Percentiles rank a stretch among this genome's conserved stretches.
These are phyloP conservation scores for Talaromyces verruculosus DNA, from an alignment of 2,329 filamentous ascomycete species.

Conservation along the genomic window DNA sequence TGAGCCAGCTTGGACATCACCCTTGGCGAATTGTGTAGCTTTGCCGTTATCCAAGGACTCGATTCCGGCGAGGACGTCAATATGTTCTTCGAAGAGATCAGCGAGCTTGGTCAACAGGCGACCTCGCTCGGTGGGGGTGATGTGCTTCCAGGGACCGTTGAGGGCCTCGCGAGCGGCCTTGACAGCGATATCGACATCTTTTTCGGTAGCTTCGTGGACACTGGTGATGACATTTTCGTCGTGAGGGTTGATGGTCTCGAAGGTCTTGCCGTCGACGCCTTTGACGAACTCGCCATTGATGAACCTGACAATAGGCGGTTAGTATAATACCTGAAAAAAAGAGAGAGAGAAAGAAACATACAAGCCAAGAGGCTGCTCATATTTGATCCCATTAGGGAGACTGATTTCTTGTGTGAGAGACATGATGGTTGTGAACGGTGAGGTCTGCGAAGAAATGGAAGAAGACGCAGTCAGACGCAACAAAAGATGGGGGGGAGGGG, in stretches of 20 bases:
- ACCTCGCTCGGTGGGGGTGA: slow-evolving; percentile 70
- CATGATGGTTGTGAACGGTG: slow-evolving; percentile 30
- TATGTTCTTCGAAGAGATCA: slow-evolving; percentile 75
- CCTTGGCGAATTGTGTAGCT: slow-evolving; percentile 54
- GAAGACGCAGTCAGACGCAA: neutral
- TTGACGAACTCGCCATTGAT: slow-evolving; percentile 83
- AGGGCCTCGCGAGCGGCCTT: slow-evolving; percentile 83
- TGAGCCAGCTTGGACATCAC: slow-evolving; percentile 68
- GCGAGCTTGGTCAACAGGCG: slow-evolving; percentile 72
- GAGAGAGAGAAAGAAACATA: slow-evolving; percentile 26
- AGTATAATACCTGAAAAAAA: neutral
- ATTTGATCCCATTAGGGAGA: slow-evolving; percentile 40
- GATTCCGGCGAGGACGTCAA: slow-evolving; percentile 72
- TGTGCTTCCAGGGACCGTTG: slow-evolving; percentile 67
- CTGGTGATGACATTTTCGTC: slow-evolving; percentile 82
- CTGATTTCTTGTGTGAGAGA: slow-evolving; percentile 41
- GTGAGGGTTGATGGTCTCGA: slow-evolving; percentile 87
- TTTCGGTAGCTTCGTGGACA: slow-evolving; percentile 82
- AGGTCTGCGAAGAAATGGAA: neutral
- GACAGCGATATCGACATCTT: slow-evolving; percentile 74
- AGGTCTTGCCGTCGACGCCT: slow-evolving; percentile 80
- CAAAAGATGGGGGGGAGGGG: neutral
- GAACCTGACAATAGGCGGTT: slow-evolving; percentile 45
- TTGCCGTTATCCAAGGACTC: slow-evolving; percentile 68
- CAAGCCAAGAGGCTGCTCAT: slow-evolving; percentile 45